Base-by-base conservation (phyloP, 2,329 filamentous ascomycete species). In the Stagonosporopsis chrysanthemi region DNA sequence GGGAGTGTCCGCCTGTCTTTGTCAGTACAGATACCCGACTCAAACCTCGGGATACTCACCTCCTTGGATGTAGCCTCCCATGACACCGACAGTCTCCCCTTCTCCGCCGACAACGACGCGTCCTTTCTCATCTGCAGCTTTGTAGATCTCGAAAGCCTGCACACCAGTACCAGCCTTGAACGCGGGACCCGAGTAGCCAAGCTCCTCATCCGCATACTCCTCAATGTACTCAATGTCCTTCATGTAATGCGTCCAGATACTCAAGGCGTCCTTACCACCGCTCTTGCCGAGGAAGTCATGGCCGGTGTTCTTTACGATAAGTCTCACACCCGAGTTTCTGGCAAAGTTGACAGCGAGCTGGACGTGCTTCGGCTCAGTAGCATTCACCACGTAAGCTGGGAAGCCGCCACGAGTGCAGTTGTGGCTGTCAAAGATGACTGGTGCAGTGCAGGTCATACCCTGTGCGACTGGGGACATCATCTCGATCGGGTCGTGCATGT, bases 91-190 rank as follows among this genome's bases (percentile, higher is more conserved):
- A 2, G 80, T 82, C 60, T 76, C 73, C 9, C 75, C 74, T 44
- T 76, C 82, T 4, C 85, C 85, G 17, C 81, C 83, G 4, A 87
- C 79, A 2, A 86, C 77, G 0, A 77, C 78, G 42, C 82, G 75
- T 0, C 80, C 81, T 26, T 79, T 69, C 15, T 77, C 70, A 12
- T 81, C 66, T 2, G 82, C 83, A 36, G 78, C 79, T 28, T 78
- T 78, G 64, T 86, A 86, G 1, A 84, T 70, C 58, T 87, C 83
- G 33, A 74, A 77, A 3, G 80, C 82, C 55, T 84, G 78, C 8
- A 86, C 80, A 50, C 84, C 85, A 9, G 83, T 78, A 2, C 83
- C 84, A 17, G 85, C 74, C 67, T 83, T 86, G 62, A 86, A 78
- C 0, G 83, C 84, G 2, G 79, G 73, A 0, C 83, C 83, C 0